Evolutionary conservation across 352 stramenopile species (phyloP), one percentile per base, ranked within the genome.

Genomic region (Phytophthora chlamydospora): DNA sequence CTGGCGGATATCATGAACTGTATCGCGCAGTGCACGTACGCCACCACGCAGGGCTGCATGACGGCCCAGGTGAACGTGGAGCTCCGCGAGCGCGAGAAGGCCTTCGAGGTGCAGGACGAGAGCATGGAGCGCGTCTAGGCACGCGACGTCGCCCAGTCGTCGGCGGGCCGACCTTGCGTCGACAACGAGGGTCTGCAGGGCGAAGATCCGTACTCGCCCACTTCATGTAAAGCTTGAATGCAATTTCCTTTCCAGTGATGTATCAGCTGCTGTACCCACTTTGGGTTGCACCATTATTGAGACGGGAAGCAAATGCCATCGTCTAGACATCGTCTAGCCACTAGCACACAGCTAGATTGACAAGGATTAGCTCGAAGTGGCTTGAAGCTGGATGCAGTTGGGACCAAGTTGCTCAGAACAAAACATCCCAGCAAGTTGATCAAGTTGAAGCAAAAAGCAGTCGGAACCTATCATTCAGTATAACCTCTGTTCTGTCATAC

Each of bases 1-100:
- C 75, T 81, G 54, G 89, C 95, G 2, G 75, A 90, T n/a, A 81
- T 91, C 13, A 66, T 98, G 45, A 82, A 96, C 57, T 82, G 87
- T 60, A 85, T 97, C 40, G 89, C 93, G 33, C 89, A 98, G 66
- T 90, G 93, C 78, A 96, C 91, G 12, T 98, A 98, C 73, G 84
- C 78, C 24, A 86, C 85, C 34, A 97, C 93, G 1, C 84, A 93
- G 59, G 95, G 92, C 51, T 98, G 93, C 66, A 98, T 98, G 95
- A 97, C 92, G 54, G 93, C 93, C 1, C 90, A 98, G 78, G 78
- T 95, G 31, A 93, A 98, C 52, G 73, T 95, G 43, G 94, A 98
- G 78, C 88, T 98, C 33, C 83, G 95, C n/a, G 75, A 87, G 50
- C 88, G 90, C 46, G 87, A 96, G 54, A 68, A 80, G 41, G 41